Percentiles rank a stretch among this genome's conserved stretches.
These are phyloP conservation scores for Serendipita sp. DNA, from an alignment of 1,284 basidiomycete species.

Conservation along the genomic window DNA sequence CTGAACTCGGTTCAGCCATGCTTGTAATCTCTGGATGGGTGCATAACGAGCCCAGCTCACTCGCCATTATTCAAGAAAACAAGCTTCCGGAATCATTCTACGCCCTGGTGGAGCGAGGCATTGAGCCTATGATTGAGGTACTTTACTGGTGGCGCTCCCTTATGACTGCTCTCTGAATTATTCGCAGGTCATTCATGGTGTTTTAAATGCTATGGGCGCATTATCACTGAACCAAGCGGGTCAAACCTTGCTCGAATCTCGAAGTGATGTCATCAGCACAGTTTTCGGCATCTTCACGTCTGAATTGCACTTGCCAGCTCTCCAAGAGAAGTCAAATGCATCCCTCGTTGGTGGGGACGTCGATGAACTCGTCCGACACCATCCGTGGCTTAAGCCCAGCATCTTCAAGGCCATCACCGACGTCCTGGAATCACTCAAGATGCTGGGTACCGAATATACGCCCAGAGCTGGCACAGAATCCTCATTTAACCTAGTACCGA, in stretches of 20 bases:
- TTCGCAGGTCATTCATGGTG: constrained; percentile 69
- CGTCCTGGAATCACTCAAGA: constrained; percentile 59
- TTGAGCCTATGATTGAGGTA: constrained; percentile 82
- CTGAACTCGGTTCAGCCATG: constrained; percentile 43
- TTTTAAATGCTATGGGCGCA: constrained; percentile 93
- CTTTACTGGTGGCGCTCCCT: constrained; percentile 10
- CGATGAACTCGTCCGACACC: constrained; percentile 93
- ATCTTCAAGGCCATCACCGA: constrained; percentile 66
- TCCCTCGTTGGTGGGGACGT: constrained; percentile 77
- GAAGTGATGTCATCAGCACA: constrained; percentile 67
- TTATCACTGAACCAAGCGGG: constrained; percentile 89
- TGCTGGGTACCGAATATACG: constrained; percentile 47
- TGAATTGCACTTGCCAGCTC: constrained; percentile 70
- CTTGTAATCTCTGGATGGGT: constrained; percentile 97
- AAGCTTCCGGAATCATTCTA: constrained; percentile 86
- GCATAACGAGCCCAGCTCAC: constrained; percentile 95
- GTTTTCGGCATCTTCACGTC: constrained; percentile 81
- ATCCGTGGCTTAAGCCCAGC: constrained; percentile 70
- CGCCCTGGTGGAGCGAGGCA: constrained; percentile 64
- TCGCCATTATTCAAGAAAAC: constrained; percentile 84
- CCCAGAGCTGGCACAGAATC: constrained; percentile 44
- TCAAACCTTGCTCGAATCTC: constrained; percentile 64
- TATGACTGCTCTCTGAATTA: constrained; percentile 8
- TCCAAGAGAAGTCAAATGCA: constrained; percentile 88
- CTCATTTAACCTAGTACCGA: constrained; percentile 45